Percentiles rank a stretch among this genome's conserved stretches.
These are phyloP conservation scores for Physaria fendleri DNA, from an alignment of 345 rosid species.

Conservation along the genomic window DNA sequence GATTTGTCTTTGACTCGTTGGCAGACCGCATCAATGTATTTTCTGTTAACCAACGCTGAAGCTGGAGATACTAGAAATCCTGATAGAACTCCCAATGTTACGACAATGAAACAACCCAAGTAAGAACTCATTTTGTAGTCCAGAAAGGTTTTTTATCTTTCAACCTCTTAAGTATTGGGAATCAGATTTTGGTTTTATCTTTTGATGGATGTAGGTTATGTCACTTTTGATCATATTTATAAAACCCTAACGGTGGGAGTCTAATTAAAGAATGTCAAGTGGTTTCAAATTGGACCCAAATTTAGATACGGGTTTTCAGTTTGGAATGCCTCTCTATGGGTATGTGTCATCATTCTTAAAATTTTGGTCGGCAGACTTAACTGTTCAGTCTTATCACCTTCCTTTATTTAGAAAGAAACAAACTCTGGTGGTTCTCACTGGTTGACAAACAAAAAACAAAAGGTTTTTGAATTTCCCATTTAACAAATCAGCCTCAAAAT, in stretches of 20 bases:
- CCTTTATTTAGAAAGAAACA: too few relatives aligned
- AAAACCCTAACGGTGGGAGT: neutral
- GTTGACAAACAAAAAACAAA: too few relatives aligned
- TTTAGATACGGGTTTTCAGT: neutral
- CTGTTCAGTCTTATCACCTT: neutral
- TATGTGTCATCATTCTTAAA: neutral
- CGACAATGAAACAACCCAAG: slow-evolving; percentile 16
- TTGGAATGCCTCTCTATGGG: neutral
- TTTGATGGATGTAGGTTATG: neutral
- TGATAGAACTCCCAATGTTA: slow-evolving; percentile 10
- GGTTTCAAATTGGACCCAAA: neutral
- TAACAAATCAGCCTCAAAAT: too few relatives aligned
- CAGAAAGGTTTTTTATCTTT: neutral
- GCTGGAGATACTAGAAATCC: slow-evolving; percentile 12
- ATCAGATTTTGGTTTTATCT: slow-evolving; percentile 16
- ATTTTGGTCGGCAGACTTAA: neutral
- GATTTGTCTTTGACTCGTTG: slow-evolving; percentile 14
- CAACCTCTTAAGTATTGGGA: neutral
- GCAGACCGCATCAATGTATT: slow-evolving; percentile 18
- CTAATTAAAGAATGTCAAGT: slow-evolving; percentile 4
- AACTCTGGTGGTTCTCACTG: too few relatives aligned
- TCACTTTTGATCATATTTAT: neutral
- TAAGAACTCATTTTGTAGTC: slow-evolving; percentile 17
- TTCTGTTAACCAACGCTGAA: neutral
- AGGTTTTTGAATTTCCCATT: too few relatives aligned